Conservation (phyloP, 2,329 filamentous ascomycete genomes). For the Metarhizium anisopliae region DNA sequence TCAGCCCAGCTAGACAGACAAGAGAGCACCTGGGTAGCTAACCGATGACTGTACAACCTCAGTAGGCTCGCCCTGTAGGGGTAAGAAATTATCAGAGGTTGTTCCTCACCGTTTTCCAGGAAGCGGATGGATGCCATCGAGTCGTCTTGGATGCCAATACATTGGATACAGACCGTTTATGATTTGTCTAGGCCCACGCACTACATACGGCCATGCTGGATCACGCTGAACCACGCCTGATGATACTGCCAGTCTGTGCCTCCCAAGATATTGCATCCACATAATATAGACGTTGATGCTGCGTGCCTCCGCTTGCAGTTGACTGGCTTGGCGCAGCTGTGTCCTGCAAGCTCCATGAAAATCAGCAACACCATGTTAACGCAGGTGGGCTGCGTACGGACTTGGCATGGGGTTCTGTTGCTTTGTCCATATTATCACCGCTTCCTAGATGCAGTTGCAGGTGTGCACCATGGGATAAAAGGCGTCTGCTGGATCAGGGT, state of each 20-base stretch:
- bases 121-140: not conserved
- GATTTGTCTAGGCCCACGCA: not conserved
- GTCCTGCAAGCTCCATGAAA: not conserved
- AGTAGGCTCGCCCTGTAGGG: not conserved
- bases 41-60: too few relatives aligned
- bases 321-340: not conserved
- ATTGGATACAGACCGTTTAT: not conserved
- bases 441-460: not conserved
- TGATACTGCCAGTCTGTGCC: not conserved
- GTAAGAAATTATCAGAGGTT: not conserved
- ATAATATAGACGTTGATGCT: not conserved
- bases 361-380: not conserved
- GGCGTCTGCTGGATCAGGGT: not conserved
- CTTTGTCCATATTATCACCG: too few relatives aligned
- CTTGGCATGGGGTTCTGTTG: too few relatives aligned
- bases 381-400: not conserved
- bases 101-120: not conserved
- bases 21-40: too few relatives aligned
- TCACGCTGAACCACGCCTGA: not conserved
- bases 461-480: not conserved
- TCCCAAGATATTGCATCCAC: not conserved
- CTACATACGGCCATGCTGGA: not conserved
- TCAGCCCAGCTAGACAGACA: not conserved
- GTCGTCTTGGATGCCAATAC: not conserved
- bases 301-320: not conserved